A percentile compares a stretch with the other conserved stretches of the same genome.
phyloP scores from a whole-genome alignment of 2,329 filamentous ascomycete genomes.

The Dothideomycetes sp. region DNA sequence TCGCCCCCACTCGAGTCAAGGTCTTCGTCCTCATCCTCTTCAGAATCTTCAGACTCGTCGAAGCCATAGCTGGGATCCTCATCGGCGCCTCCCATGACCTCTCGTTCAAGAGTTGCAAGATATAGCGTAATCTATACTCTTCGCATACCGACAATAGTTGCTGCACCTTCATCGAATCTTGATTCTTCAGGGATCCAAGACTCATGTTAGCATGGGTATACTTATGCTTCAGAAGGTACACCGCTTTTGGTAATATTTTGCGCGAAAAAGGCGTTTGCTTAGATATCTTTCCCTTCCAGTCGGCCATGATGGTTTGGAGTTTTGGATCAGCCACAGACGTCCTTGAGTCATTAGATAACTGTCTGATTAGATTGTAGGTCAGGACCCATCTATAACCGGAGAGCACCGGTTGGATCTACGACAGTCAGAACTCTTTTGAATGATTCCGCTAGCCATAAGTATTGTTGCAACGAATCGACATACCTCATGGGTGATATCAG shows the following conservation, averaged over 20 bases:
- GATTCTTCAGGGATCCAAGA: slow-evolving; percentile 19
- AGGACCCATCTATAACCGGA: slow-evolving; percentile 44
- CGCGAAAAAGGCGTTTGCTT: background rate
- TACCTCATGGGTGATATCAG: slow-evolving; percentile 46
- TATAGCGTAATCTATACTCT: slow-evolving; percentile 18
- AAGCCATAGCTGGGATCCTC: slow-evolving; percentile 48
- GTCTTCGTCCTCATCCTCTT: slow-evolving; percentile 13
- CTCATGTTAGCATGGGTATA: slow-evolving; percentile 21
- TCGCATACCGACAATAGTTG: slow-evolving; percentile 18
- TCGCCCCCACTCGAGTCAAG: background rate
- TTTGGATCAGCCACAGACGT: slow-evolving; percentile 1
- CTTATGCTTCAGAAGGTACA: slow-evolving; percentile 23
- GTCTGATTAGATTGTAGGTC: slow-evolving; percentile 44
- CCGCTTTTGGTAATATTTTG: background rate
- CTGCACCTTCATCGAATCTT: slow-evolving; percentile 18
- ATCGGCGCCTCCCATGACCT: slow-evolving; percentile 9
- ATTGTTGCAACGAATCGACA: slow-evolving; percentile 1
- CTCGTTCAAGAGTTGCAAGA: slow-evolving; percentile 14
- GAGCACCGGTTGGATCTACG: slow-evolving; percentile 29
- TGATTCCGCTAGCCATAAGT: background rate
- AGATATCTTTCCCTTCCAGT: background rate
- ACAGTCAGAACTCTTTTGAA: background rate
- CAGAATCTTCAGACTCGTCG: slow-evolving; percentile 11
- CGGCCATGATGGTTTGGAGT: slow-evolving; percentile 3
- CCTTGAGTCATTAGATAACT: background rate